Evolutionary conservation across 805 yeast species (phyloP).

Genomic region (Peterozyma xylosa): DNA sequence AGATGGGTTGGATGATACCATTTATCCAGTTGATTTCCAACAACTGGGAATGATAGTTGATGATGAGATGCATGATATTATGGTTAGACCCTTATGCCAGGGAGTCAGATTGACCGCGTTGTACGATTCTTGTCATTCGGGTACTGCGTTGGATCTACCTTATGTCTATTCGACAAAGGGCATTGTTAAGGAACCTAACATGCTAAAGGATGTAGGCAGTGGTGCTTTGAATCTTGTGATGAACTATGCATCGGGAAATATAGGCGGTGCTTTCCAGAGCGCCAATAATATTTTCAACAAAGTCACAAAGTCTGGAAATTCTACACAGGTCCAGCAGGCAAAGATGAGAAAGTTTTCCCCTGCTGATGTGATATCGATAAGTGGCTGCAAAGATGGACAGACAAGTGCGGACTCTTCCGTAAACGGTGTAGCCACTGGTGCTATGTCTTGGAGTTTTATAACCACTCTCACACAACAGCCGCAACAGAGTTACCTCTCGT

Average conservation of each 20-base stretch:
- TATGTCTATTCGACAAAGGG: conserved; percentile 74
- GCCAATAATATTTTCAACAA: conserved; percentile 26
- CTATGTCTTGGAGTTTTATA: conserved; percentile 69
- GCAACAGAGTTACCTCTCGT: conserved; percentile 58
- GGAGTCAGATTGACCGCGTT: conserved; percentile 77
- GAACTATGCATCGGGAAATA: conserved; percentile 49
- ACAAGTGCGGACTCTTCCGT: conserved; percentile 65
- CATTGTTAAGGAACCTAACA: conserved; percentile 62
- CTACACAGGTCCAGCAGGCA: conserved; percentile 26
- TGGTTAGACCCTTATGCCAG: conserved; percentile 62
- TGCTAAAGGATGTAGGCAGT: conserved; percentile 58
- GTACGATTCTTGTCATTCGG: conserved; percentile 84
- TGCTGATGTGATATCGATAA: conserved; percentile 63
- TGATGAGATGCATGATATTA: conserved; percentile 62
- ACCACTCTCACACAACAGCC: conserved; percentile 53
- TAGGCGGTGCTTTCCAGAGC: conserved; percentile 30
- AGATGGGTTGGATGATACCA: conserved; percentile 28
- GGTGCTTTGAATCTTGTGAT: conserved; percentile 47
- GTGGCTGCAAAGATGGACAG: conserved; percentile 73
- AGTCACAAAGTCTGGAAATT: conserved; percentile 17
- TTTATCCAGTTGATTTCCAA: conserved; percentile 42
- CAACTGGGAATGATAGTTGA: conserved; percentile 64
- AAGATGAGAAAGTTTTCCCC: conserved; percentile 52
- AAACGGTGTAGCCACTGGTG: conserved; percentile 62
- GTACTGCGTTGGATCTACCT: conserved; percentile 76